Percentiles rank a stretch among this genome's conserved stretches.
Conservation (phyloP, 768 basidiomycete species). For the Podaxis pistillaris region DNA sequence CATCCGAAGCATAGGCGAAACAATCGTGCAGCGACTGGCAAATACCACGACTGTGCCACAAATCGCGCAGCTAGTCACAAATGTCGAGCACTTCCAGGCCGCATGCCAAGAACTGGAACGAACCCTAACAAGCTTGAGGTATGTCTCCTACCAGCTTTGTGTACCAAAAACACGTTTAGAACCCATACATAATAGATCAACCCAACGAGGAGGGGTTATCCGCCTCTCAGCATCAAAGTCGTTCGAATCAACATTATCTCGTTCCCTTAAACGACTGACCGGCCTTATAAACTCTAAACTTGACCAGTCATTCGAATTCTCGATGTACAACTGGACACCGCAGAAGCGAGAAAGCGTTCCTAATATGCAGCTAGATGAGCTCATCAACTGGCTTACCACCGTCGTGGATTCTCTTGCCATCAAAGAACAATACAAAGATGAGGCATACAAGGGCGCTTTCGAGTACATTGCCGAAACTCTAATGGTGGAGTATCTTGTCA, state of each 20-base stretch:
- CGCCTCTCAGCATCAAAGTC: conserved; percentile 59
- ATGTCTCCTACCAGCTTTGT: conserved; percentile 16
- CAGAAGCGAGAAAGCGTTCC: conserved; percentile 67
- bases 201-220: conserved; percentile 81
- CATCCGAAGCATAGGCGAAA: conserved; percentile 69
- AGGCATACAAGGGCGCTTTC: conserved; percentile 87
- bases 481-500: conserved; percentile 59
- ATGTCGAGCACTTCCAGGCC: conserved; percentile 87
- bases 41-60: conserved; percentile 82
- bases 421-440: conserved; percentile 82
- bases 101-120: conserved; percentile 84
- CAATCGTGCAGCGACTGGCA: conserved; percentile 71
- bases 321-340: conserved; percentile 95
- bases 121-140: conserved; percentile 83
- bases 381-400: conserved; percentile 95
- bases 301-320: conserved; percentile 92
- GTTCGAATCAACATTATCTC: conserved; percentile 67
- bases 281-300: conserved; percentile 87
- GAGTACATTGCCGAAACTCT: conserved; percentile 83
- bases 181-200: conserved; percentile 50
- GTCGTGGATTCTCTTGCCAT: conserved; percentile 89
- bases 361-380: conserved; percentile 92
- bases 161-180: not conserved
- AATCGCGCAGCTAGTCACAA: conserved; percentile 89
- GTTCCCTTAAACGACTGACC: conserved; percentile 74